Conservation (phyloP, 306 rosid genomes). For the Senna tora region DNA sequence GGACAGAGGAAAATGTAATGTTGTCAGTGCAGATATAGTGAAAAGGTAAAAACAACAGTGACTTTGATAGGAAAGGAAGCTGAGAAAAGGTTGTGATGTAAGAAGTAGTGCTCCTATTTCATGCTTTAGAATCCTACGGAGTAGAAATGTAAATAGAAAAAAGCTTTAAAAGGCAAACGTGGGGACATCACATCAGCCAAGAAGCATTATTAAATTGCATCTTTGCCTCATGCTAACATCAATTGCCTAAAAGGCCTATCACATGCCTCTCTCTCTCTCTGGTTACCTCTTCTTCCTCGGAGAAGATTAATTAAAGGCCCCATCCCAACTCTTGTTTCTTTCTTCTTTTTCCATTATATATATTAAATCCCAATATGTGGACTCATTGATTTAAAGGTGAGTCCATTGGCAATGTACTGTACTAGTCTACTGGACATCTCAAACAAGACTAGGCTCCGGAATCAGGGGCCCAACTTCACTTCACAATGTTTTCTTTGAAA, state of each 20-base stretch:
- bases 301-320: no score
- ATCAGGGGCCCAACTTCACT: no score
- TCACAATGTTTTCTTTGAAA: no score
- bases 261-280: conserved; percentile 37
- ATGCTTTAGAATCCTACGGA: conserved; percentile 42
- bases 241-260: conserved; percentile 40
- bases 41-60: conserved; percentile 35
- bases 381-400: no score
- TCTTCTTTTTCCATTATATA: background rate
- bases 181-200: conserved; percentile 57
- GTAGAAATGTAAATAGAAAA: conserved; percentile 23
- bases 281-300: background rate
- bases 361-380: no score
- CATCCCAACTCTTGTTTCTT: background rate
- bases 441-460: background rate
- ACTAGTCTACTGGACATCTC: no score
- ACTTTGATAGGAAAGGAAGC: conserved; percentile 30
- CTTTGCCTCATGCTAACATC: conserved; percentile 47
- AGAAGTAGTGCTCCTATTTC: conserved; percentile 40
- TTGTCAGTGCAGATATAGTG: conserved; percentile 24
- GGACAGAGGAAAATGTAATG: conserved; percentile 37
- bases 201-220: conserved; percentile 49
- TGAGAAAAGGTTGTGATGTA: conserved; percentile 49
- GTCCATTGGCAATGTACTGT: no score
- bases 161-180: conserved; percentile 20